Conservation (phyloP, 805 yeast species). For the Wickerhamomyces ciferrii region DNA sequence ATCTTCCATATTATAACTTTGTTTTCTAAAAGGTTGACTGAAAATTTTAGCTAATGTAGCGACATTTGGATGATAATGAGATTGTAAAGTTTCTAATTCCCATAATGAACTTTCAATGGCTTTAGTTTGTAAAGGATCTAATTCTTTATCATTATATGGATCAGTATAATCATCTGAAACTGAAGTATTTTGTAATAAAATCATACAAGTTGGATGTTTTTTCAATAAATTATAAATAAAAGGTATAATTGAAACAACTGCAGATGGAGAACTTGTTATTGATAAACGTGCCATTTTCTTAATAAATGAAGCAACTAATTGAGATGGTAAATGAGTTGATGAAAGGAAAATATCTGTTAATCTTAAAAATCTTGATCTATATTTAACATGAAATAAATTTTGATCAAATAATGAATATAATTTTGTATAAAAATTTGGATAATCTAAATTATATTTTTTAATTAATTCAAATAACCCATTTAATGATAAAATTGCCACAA, state of each 20-base stretch:
- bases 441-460: constrained; percentile 78
- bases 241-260: constrained; percentile 84
- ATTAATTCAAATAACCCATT: constrained; percentile 86
- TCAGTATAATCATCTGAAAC: constrained; percentile 40
- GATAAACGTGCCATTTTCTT: constrained; percentile 75
- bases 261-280: constrained; percentile 79
- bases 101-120: constrained; percentile 87
- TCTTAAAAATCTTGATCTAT: constrained; percentile 84
- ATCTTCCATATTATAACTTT: constrained; percentile 86
- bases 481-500: constrained; percentile 71
- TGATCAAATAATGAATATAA: constrained; percentile 78
- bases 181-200: constrained; percentile 56
- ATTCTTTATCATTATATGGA: constrained; percentile 59
- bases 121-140: constrained; percentile 70
- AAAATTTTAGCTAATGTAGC: constrained; percentile 87
- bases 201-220: constrained; percentile 93
- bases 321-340: constrained; percentile 82
- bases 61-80: constrained; percentile 93
- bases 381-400: constrained; percentile 66
- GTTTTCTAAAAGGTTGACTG: constrained; percentile 85
- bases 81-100: constrained; percentile 78
- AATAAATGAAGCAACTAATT: constrained; percentile 83
- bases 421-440: constrained; percentile 83
- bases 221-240: constrained; percentile 84
- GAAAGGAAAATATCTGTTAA: constrained; percentile 79